A percentile compares a stretch with the other conserved stretches of the same genome.
phyloP scores from a whole-genome alignment of 371 early-diverging fungal genomes.

The Amoeboradix gromovi region DNA sequence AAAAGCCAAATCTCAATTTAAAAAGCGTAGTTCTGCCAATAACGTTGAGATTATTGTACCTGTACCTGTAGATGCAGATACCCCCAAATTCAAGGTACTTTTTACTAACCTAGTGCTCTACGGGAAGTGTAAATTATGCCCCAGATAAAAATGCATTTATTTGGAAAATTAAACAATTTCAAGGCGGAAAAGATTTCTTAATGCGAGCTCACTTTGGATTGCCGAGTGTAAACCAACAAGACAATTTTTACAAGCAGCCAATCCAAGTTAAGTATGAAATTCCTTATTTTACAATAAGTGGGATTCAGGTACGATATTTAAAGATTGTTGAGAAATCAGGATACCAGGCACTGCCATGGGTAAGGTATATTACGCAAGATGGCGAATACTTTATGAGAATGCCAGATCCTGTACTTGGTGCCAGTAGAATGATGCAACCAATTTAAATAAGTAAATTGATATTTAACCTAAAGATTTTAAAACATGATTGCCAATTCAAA shows the following conservation, averaged over 20 bases:
- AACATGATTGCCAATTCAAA: too few species aligned
- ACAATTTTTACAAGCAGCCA: constrained; percentile 27
- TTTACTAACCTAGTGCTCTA: constrained; percentile 23
- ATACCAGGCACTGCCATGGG: constrained; percentile 94
- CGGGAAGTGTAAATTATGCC: constrained; percentile 65
- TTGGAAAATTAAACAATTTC: constrained; percentile 94
- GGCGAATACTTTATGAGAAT: constrained; percentile 23
- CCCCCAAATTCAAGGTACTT: constrained; percentile 71
- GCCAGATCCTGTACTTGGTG: constrained; percentile 11
- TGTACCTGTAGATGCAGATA: constrained; percentile 84
- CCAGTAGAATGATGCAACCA: background rate
- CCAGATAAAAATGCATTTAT: constrained; percentile 74
- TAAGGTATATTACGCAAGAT: constrained; percentile 87
- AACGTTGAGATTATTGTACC: constrained; percentile 89
- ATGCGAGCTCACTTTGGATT: constrained; percentile 86
- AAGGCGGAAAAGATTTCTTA: constrained; percentile 77
- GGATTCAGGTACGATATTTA: constrained; percentile 89
- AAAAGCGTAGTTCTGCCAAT: constrained; percentile 77
- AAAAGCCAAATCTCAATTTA: constrained; percentile 86
- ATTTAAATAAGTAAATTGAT: background rate
- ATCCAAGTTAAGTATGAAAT: constrained; percentile 91
- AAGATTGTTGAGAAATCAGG: constrained; percentile 94
- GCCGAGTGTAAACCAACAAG: constrained; percentile 41
- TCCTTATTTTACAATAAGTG: constrained; percentile 83
- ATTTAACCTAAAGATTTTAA: too few species aligned